Evolutionary conservation across 805 yeast genomes (phyloP).

Genomic region (Nematodospora valgi): DNA sequence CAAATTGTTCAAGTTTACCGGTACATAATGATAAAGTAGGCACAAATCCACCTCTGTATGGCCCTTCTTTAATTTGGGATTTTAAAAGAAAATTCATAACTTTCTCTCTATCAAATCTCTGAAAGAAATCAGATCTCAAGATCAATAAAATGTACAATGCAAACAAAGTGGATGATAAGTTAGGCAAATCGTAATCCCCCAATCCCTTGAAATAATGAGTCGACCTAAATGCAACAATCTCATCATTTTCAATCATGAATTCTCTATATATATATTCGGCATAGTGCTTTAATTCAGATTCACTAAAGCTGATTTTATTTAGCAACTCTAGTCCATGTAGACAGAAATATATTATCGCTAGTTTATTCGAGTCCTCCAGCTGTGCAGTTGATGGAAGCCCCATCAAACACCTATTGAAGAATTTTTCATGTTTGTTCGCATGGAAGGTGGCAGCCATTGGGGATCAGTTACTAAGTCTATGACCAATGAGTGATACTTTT

Average conservation of each 20-base stretch:
- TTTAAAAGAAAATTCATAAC: slow-evolving; percentile 51
- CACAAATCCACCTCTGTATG: slow-evolving; percentile 28
- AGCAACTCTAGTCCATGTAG: slow-evolving; percentile 56
- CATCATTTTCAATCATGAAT: slow-evolving; percentile 40
- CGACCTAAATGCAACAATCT: slow-evolving; percentile 50
- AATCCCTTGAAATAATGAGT: slow-evolving; percentile 43
- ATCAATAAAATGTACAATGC: slow-evolving; percentile 57
- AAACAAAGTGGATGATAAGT: slow-evolving; percentile 73
- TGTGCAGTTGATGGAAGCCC: slow-evolving; percentile 56
- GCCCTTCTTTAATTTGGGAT: slow-evolving; percentile 51
- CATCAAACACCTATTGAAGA: slow-evolving; percentile 48
- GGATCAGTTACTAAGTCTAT: neutral
- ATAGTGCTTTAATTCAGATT: slow-evolving; percentile 11
- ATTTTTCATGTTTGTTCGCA: slow-evolving; percentile 36
- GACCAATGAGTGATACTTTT: neutral
- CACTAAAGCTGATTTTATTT: slow-evolving; percentile 27
- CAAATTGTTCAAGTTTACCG: slow-evolving; percentile 30
- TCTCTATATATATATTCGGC: slow-evolving; percentile 41
- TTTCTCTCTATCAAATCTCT: slow-evolving; percentile 35
- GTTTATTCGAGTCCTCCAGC: slow-evolving; percentile 62
- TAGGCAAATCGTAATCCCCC: slow-evolving; percentile 54
- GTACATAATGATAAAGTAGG: slow-evolving; percentile 24
- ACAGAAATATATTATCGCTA: slow-evolving; percentile 70
- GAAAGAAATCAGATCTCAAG: slow-evolving; percentile 42
- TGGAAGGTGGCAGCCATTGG: neutral